A percentile compares a stretch with the other conserved stretches of the same genome.
Conservation (phyloP, 805 yeast species). For the Saccharomycopsis sp. region DNA sequence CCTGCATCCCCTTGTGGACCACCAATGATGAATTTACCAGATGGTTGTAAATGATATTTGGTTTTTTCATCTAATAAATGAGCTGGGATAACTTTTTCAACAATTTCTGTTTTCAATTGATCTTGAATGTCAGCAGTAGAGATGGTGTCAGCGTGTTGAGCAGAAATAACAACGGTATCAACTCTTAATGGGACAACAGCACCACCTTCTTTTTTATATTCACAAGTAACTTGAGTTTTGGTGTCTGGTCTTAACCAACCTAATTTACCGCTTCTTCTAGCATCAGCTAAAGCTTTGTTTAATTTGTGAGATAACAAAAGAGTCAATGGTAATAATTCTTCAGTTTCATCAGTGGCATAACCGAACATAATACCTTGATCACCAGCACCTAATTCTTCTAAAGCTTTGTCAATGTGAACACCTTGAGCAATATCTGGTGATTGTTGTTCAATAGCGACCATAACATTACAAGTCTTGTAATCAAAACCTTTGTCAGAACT, state of each 20-base stretch:
- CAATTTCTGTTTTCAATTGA: conserved; percentile 66
- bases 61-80: conserved; percentile 89
- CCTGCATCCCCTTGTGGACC: conserved; percentile 99
- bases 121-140: conserved; percentile 85
- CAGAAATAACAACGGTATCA: conserved; percentile 94
- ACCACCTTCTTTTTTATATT: conserved; percentile 89
- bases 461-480: conserved; percentile 97
- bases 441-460: conserved; percentile 99
- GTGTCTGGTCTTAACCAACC: conserved; percentile 99
- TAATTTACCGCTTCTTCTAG: conserved; percentile 92
- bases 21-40: conserved; percentile 99
- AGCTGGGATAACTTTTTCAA: conserved; percentile 88
- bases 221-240: conserved; percentile 98
- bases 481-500: conserved; percentile 94
- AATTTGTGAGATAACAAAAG: conserved; percentile 89
- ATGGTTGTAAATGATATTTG: conserved; percentile 96
- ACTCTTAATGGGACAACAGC: conserved; percentile 94
- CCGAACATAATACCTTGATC: conserved; percentile 99
- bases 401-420: conserved; percentile 87
- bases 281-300: conserved; percentile 92
- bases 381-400: conserved; percentile 99
- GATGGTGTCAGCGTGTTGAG: conserved; percentile 96
- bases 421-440: conserved; percentile 99
- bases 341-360: conserved; percentile 98
- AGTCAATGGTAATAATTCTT: conserved; percentile 94